Evolutionary conservation across 2,329 filamentous ascomycete species (phyloP).

Genomic region (Neofusicoccum umdonicola): DNA sequence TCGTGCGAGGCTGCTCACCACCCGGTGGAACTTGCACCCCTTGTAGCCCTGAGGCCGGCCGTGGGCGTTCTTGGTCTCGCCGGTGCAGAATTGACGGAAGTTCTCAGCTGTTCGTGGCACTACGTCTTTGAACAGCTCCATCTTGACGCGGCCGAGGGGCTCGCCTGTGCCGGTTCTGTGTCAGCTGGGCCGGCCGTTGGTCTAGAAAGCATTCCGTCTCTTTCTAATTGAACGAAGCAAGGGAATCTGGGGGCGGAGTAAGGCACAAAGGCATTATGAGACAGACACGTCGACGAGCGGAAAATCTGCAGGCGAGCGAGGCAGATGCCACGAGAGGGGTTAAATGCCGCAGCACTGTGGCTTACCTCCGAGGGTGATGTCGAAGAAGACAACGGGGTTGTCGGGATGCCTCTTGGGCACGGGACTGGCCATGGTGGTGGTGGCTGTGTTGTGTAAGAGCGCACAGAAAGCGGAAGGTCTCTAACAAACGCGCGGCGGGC

Average conservation of each 20-base stretch:
- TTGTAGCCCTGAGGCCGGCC: conserved; percentile 91
- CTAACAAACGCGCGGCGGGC: background rate
- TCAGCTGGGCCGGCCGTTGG: background rate
- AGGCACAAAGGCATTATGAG: background rate
- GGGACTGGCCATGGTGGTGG: conserved; percentile 10
- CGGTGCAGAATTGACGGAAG: conserved; percentile 95
- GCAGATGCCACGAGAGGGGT: background rate
- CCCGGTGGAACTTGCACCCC: conserved; percentile 87
- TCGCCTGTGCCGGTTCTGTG: conserved; percentile 58
- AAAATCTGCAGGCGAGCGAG: background rate
- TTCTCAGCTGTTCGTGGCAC: conserved; percentile 91
- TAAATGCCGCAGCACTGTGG: conserved; percentile 19
- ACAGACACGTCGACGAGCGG: background rate
- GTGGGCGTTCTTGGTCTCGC: conserved; percentile 76
- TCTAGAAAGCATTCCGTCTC: background rate
- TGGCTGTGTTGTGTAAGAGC: conserved; percentile 2
- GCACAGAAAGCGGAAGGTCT: conserved; percentile 10
- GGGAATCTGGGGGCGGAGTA: background rate
- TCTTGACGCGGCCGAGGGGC: conserved; percentile 80
- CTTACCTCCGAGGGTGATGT: conserved; percentile 75
- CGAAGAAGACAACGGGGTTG: conserved; percentile 66
- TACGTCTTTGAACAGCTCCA: conserved; percentile 83
- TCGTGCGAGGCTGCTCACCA: conserved; percentile 57
- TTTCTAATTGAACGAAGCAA: background rate
- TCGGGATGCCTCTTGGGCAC: conserved; percentile 17